These are phyloP conservation scores for Lachnellula subtilissima DNA, from an alignment of 2,329 filamentous ascomycete species.

Conservation along the genomic window DNA sequence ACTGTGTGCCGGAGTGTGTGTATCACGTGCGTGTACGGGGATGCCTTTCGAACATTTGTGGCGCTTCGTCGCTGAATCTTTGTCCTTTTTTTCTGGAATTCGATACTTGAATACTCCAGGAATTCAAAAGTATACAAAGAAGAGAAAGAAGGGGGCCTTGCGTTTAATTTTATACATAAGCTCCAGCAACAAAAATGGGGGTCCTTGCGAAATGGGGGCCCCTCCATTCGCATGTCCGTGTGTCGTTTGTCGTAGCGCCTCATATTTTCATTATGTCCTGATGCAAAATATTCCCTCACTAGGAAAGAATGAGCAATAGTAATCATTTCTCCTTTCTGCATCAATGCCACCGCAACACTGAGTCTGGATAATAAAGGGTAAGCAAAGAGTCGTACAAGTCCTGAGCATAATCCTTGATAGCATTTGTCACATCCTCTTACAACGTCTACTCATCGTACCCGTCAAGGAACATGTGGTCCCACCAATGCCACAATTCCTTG, in stretches of 20 bases:
- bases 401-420: too few species aligned
- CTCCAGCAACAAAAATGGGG: not conserved
- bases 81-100: not conserved
- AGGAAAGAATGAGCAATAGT: not conserved
- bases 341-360: not conserved
- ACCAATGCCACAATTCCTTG: too few species aligned
- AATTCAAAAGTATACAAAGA: not conserved
- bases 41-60: not conserved
- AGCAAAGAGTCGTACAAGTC: too few species aligned
- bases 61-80: not conserved
- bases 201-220: not conserved
- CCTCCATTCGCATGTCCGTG: not conserved
- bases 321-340: not conserved
- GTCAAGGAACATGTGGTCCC: too few species aligned
- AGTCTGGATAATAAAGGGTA: not conserved
- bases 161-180: not conserved
- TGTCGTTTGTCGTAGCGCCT: not conserved
- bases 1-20: not conserved
- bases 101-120: not conserved
- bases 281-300: not conserved
- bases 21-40: not conserved
- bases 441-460: too few species aligned
- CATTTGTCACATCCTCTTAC: too few species aligned
- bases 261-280: too few species aligned
- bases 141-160: not conserved